Evolutionary conservation across 2,329 filamentous ascomycete species (phyloP), one percentile per base, ranked within the genome.

Genomic region (Exutisphaerella laricina): DNA sequence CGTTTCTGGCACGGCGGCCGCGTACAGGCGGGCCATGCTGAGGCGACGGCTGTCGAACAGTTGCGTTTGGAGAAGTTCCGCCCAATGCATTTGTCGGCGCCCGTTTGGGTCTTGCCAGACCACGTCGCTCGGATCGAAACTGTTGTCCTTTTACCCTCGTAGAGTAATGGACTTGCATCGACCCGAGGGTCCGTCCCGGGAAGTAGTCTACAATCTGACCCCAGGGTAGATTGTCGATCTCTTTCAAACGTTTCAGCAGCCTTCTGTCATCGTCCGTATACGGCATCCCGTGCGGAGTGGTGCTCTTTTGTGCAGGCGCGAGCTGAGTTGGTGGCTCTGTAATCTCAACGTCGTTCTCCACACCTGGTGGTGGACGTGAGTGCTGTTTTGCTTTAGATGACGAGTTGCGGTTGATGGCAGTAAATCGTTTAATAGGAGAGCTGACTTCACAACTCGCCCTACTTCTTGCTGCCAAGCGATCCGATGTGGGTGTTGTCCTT

Each of bases 211-310:
- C 54, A 6, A 72, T 68, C 1, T 63, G 50, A 2, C 51, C 41
- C 67, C 68, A 72, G 6, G 46, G 45, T 3, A 59, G 45, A 5
- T 53, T 50, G 25, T 67, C 62, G 0, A 66, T 63, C 40, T 70
- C 67, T 35, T 66, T 70, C 4, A 72, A 40, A 25, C 63, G 64
- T 4, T 67, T 62, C 0, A 73, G 50, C 5, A 66, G 48, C 2
- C 39, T 40, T 22, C 62, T 55, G 36, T 66, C 63, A 23, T 62
- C 56, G 4, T 31, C 25, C 3, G 53, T 54, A 25, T 59, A 66
- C 12, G 30, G 39, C 20, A 2, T n/a, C 7, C 23, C 12, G 12
- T 12, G 23, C 6, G 23, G 12, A 26, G 23, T 26, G 6, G 23
- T 35, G 8, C 18, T 22, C 20, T 14, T 8, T 14, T 8, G 16